Percentiles rank a stretch among this genome's conserved stretches.
phyloP scores from a whole-genome alignment of 2,329 filamentous ascomycete genomes.

The Aschersonia sp. region DNA sequence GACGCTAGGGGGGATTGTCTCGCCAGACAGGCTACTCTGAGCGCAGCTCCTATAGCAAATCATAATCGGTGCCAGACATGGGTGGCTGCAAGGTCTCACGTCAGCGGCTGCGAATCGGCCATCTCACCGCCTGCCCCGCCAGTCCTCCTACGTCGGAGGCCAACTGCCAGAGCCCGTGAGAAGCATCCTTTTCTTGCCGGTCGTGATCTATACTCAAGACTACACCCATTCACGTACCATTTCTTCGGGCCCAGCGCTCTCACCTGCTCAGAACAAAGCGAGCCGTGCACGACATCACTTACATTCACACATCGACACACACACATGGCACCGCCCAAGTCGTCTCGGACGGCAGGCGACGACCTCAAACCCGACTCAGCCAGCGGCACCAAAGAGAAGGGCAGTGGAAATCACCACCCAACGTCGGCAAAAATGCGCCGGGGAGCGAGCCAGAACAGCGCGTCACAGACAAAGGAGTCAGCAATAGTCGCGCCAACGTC shows the following conservation, averaged over 20 bases:
- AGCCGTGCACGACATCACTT: not conserved
- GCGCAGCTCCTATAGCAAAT: no score
- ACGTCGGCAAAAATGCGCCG: conserved; percentile 40
- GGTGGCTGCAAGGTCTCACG: no score
- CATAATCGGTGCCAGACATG: no score
- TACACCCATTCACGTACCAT: no score
- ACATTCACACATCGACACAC: not conserved
- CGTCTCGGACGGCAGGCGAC: conserved; percentile 27
- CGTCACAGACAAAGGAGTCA: conserved; percentile 19
- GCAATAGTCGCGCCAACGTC: conserved; percentile 21
- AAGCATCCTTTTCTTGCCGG: no score
- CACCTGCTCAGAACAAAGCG: not conserved
- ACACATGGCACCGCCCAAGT: conserved; percentile 30
- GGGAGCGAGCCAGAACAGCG: conserved; percentile 35
- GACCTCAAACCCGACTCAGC: conserved; percentile 28
- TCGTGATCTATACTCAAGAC: no score
- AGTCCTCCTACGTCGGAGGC: no score
- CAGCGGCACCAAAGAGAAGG: conserved; percentile 26
- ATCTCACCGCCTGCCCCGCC: no score
- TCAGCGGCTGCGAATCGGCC: no score
- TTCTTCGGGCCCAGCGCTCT: not conserved
- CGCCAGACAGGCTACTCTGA: no score
- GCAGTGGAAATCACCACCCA: conserved; percentile 17
- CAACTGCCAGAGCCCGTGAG: no score
- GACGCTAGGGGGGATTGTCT: no score